Evolutionary conservation across 768 basidiomycete species (phyloP), one percentile per base, ranked within the genome.

Genomic region (Podaxis carcinomalis): DNA sequence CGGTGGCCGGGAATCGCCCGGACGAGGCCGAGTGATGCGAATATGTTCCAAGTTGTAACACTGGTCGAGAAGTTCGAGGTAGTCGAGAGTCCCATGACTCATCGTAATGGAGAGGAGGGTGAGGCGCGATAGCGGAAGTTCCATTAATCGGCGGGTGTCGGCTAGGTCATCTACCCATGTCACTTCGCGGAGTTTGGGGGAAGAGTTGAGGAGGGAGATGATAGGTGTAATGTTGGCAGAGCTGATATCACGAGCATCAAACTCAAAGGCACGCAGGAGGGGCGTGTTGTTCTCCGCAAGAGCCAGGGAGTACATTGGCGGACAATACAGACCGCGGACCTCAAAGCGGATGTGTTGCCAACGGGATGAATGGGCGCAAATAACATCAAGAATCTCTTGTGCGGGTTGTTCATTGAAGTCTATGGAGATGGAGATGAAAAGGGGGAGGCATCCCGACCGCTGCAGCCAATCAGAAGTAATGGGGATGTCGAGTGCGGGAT

Each of bases 131-230:
- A 74, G 62, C 7, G 73, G 73, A 9, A 74, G 65, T 35, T 71
- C 66, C 25, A 73, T 67, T 9, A 74, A 61, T 10, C 68, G 70
- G 19, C 69, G 67, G 28, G 67, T 69, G 60, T 74, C 72, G 4
- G 72, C 72, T 14, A 74, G 63, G 57, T 74, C 73, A 60, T 74
- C 73, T 1, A 73, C 70, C 73, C 73, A 74, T 21, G 70, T 68
- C 10, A 74, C 59, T 42, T 72, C 69, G 3, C 68, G 68, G 21
- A 74, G 60, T 25, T 66, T 59, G 37, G 73, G 71, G 5, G 72
- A 70, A 28, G 65, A 62, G 16, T 65, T 57, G 10, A 74, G 67
- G 13, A 74, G 68, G 32, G 61, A 60, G 21, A 70, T 71, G 62
- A 74, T 68, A 4, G 69, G 73, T 35, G 65, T 57, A 32, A 73